A percentile compares a stretch with the other conserved stretches of the same genome.
These are phyloP conservation scores for Clitocybe nebularis DNA, from an alignment of 1,284 basidiomycete species.

Conservation along the genomic window DNA sequence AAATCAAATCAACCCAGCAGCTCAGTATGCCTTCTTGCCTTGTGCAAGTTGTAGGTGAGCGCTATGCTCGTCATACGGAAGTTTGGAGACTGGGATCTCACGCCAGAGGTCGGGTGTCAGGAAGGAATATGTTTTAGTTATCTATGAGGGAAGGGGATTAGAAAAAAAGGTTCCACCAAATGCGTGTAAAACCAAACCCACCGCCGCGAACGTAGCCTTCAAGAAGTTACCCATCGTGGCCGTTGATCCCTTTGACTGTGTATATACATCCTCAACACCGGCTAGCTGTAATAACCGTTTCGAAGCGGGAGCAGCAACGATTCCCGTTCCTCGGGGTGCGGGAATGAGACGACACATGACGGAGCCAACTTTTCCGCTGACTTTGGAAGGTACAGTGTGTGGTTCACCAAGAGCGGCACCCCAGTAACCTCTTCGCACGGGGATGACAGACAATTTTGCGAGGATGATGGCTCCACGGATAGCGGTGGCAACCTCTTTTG, in stretches of 20 bases:
- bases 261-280: constrained; percentile 95
- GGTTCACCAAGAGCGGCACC: constrained; percentile 98
- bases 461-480: constrained; percentile 99
- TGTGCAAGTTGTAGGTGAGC: constrained; percentile 82
- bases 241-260: constrained; percentile 96
- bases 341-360: constrained; percentile 99
- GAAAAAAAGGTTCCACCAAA: too few relatives aligned
- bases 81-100: constrained; percentile 86
- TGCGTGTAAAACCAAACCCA: constrained; percentile 52
- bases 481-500: constrained; percentile 99
- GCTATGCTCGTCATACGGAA: constrained; percentile 93
- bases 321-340: constrained; percentile 98
- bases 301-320: constrained; percentile 96
- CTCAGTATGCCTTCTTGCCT: constrained; percentile 78
- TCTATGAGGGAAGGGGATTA: constrained; percentile 40
- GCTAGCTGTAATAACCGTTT: constrained; percentile 98
- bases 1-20: constrained; percentile 8
- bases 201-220: constrained; percentile 96
- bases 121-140: constrained; percentile 97
- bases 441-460: constrained; percentile 92
- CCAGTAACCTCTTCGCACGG: constrained; percentile 99
- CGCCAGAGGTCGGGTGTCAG: constrained; percentile 98
- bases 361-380: constrained; percentile 97
- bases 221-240: constrained; percentile 99
- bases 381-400: constrained; percentile 98